Evolutionary conservation across 2,329 filamentous ascomycete species (phyloP).

Genomic region (Hysterium pulicare): DNA sequence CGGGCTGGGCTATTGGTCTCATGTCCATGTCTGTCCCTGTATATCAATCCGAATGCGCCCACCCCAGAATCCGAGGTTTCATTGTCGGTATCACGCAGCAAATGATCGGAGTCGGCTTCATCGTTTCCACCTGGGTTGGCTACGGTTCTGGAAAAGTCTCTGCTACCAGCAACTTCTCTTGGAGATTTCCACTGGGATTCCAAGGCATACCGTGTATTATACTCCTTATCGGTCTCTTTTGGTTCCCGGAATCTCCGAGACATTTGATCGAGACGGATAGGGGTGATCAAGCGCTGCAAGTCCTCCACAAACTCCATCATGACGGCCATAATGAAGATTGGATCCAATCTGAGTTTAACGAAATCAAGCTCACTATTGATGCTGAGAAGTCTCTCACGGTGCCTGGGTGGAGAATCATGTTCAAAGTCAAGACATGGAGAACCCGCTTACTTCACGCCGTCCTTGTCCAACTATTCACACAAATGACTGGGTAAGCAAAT

Average conservation of each 20-base stretch:
- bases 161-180: slow-evolving; percentile 35
- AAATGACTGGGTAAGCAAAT: slow-evolving; percentile 53
- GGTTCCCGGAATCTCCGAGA: slow-evolving; percentile 38
- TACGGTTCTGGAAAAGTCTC: slow-evolving; percentile 41
- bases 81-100: slow-evolving; percentile 57
- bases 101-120: slow-evolving; percentile 57
- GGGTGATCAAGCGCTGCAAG: slow-evolving; percentile 51
- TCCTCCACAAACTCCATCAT: slow-evolving; percentile 51
- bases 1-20: slow-evolving; percentile 56
- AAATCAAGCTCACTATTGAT: slow-evolving; percentile 61
- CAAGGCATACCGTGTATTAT: slow-evolving; percentile 45
- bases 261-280: slow-evolving; percentile 48
- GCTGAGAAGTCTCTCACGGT: slow-evolving; percentile 55
- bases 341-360: slow-evolving; percentile 56
- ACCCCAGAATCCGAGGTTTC: slow-evolving; percentile 55
- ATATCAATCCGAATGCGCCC: slow-evolving; percentile 62
- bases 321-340: slow-evolving; percentile 55
- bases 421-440: slow-evolving; percentile 57
- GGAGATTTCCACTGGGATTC: slow-evolving; percentile 46
- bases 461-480: slow-evolving; percentile 62
- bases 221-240: slow-evolving; percentile 42
- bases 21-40: slow-evolving; percentile 60
- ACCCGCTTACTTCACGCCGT: slow-evolving; percentile 61
- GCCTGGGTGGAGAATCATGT: slow-evolving; percentile 56
- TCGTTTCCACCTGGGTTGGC: slow-evolving; percentile 53